phyloP scores from a whole-genome alignment of 805 yeast species.

The Hagleromyces aurorensis region DNA sequence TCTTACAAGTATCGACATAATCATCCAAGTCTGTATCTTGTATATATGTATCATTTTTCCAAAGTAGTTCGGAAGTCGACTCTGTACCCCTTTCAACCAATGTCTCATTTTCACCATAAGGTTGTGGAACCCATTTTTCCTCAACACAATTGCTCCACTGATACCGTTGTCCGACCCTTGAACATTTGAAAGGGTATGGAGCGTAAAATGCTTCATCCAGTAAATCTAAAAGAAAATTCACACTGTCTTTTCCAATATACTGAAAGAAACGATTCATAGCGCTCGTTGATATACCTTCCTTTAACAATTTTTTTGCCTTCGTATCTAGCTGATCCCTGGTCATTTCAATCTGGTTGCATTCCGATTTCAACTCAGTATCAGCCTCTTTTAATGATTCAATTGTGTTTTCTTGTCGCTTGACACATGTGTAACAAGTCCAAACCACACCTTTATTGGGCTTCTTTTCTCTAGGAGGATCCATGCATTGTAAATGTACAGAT shows the following conservation, averaged over 20 bases:
- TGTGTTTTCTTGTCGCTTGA: slow-evolving; percentile 47
- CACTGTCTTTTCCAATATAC: slow-evolving; percentile 22
- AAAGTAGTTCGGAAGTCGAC: slow-evolving; percentile 53
- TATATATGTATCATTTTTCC: slow-evolving; percentile 40
- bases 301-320: slow-evolving; percentile 11
- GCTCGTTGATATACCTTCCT: slow-evolving; percentile 6
- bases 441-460: slow-evolving; percentile 84
- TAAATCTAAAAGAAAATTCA: slow-evolving; percentile 18
- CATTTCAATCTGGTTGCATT: slow-evolving; percentile 4
- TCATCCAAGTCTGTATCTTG: slow-evolving; percentile 35
- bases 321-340: slow-evolving; percentile 11
- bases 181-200: slow-evolving; percentile 25
- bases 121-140: slow-evolving; percentile 7
- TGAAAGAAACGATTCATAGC: slow-evolving; percentile 24
- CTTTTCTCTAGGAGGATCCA: slow-evolving; percentile 72
- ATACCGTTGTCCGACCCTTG: slow-evolving; percentile 20
- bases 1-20: slow-evolving; percentile 46
- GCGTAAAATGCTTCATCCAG: slow-evolving; percentile 12
- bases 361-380: slow-evolving; percentile 6
- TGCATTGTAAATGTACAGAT: slow-evolving; percentile 71
- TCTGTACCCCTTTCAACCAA: slow-evolving; percentile 66
- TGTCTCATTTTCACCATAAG: slow-evolving; percentile 7
- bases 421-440: slow-evolving; percentile 82
- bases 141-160: slow-evolving; percentile 26
- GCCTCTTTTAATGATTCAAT: slow-evolving; percentile 8